Evolutionary conservation across 2,329 filamentous ascomycete species (phyloP), one percentile per base, ranked within the genome.

Genomic region (Nemania sp.): DNA sequence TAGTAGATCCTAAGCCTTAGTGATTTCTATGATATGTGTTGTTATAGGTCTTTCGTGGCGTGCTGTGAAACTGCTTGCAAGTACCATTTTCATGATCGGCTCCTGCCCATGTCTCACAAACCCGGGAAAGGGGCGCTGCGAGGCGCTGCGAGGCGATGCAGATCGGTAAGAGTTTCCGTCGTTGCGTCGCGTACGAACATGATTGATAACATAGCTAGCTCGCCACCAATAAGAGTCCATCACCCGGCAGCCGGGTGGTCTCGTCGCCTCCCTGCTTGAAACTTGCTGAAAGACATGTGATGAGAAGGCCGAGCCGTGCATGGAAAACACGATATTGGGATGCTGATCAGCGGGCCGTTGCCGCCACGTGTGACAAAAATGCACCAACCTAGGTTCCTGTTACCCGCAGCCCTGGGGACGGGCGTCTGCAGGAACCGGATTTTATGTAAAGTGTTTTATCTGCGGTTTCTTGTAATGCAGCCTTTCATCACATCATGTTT

Each of bases 361-460:
- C 39, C 25, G 25, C 25, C 25, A 29, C 25, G 54, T 15, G 21
- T 51, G 46, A 32, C 35, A 52, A 48, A 48, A 15, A 25, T 10
- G 40, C 40, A 40, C 13, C 18, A 32, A 11, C 3, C 7, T n/a
- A 52, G 17, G 11, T 40, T 20, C 32, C n/a, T 20, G 15, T 39
- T 29, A 46, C 18, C 47, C 34, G n/a, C 1, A 20, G 21, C 7
- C 47, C 32, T 17, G 37, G 18, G 34, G 9, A 15, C 18, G 15
- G 25, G 17, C 17, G 17, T 37, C 42, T 54, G 49, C 49, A 48
- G 43, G 17, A 58, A 53, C 17, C 32, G 21, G 29, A 37, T 47
- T 53, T 58, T 35, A 54, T 48, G 15, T 48, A 34, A 5, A 54
- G 49, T 54, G 18, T 40, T n/a, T 34, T 45, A 45, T 42, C n/a